Percentiles rank a stretch among this genome's conserved stretches.
Evolutionary conservation across 768 basidiomycete genomes (phyloP).

Genomic region (Pisolithus marmoratus): DNA sequence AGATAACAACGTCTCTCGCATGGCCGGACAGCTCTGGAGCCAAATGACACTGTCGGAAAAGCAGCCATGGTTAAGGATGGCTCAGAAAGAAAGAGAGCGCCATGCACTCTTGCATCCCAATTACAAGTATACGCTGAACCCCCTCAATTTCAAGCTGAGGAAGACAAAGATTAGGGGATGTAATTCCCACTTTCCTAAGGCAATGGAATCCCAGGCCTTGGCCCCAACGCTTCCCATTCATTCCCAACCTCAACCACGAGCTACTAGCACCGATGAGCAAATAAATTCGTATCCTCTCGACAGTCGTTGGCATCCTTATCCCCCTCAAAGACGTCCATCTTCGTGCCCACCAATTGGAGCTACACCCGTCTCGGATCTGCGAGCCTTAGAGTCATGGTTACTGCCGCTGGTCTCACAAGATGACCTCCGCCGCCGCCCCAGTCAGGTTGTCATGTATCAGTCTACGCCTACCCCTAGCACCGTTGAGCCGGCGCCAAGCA

Average conservation of each 20-base stretch:
- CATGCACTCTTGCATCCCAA: slow-evolving; percentile 38
- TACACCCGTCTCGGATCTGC: slow-evolving; percentile 18
- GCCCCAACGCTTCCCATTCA: slow-evolving; percentile 6
- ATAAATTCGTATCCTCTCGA: slow-evolving; percentile 2
- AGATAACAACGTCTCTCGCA: slow-evolving; percentile 63
- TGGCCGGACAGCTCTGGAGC: slow-evolving; percentile 63
- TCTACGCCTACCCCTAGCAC: slow-evolving; percentile 14
- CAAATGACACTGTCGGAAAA: slow-evolving; percentile 42
- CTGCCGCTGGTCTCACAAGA: slow-evolving; percentile 23
- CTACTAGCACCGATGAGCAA: neutral
- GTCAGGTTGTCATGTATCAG: slow-evolving; percentile 30
- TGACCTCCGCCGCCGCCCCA: slow-evolving; percentile 31
- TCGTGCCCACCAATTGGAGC: slow-evolving; percentile 38
- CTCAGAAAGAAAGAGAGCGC: slow-evolving; percentile 40
- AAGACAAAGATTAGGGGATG: slow-evolving; percentile 17
- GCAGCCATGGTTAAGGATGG: slow-evolving; percentile 47
- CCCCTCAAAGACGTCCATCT: slow-evolving; percentile 31
- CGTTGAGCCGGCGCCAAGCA: neutral
- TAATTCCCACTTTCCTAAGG: slow-evolving; percentile 5
- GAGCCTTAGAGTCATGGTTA: slow-evolving; percentile 12
- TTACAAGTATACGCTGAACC: slow-evolving; percentile 36
- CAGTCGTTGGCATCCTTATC: slow-evolving; percentile 19
- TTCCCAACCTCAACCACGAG: neutral
- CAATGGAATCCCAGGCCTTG: slow-evolving; percentile 1
- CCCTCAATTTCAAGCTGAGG: neutral